Percentiles rank a stretch among this genome's conserved stretches.
phyloP scores from a whole-genome alignment of 2,329 filamentous ascomycete genomes.

The Magnaporthales sp. region DNA sequence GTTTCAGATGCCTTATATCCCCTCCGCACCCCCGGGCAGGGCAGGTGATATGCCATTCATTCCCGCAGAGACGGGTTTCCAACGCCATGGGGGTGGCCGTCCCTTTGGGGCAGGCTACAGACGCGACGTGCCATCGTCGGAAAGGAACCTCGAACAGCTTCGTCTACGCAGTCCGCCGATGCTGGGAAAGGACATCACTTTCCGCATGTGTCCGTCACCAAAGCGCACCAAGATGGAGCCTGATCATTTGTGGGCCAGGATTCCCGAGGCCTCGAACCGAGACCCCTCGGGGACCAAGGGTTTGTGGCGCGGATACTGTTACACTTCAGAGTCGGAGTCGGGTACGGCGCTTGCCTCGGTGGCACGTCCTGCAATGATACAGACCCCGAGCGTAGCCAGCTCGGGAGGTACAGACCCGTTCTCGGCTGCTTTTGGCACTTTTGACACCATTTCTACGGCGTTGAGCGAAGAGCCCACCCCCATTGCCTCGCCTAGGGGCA shows the following conservation, averaged over 20 bases:
- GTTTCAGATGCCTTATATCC: constrained; percentile 22
- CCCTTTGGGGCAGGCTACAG: constrained; percentile 26
- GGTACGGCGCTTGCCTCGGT: constrained; percentile 29
- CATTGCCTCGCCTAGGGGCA: constrained; percentile 5
- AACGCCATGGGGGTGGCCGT: constrained; percentile 18
- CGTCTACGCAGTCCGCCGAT: constrained; percentile 63
- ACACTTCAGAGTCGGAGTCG: constrained; percentile 22
- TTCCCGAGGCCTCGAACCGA: constrained; percentile 38
- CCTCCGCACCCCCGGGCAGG: constrained; percentile 17
- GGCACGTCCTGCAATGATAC: constrained; percentile 39
- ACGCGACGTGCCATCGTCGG: constrained; percentile 37
- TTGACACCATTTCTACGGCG: constrained; percentile 16
- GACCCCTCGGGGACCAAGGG: constrained; percentile 51
- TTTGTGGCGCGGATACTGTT: constrained; percentile 72
- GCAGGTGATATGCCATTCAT: constrained; percentile 18
- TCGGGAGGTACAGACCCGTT: constrained; percentile 32
- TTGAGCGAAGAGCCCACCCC: constrained; percentile 28
- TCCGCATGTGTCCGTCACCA: constrained; percentile 75
- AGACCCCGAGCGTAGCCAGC: constrained; percentile 35
- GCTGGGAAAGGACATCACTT: constrained; percentile 73
- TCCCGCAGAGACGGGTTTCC: constrained; percentile 29
- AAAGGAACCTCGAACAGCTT: constrained; percentile 37
- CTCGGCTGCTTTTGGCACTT: constrained; percentile 27
- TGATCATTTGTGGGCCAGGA: constrained; percentile 52
- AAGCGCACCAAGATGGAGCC: constrained; percentile 78